Base-by-base conservation (phyloP, 306 rosid genomes). In the Vachellia collinsii region DNA sequence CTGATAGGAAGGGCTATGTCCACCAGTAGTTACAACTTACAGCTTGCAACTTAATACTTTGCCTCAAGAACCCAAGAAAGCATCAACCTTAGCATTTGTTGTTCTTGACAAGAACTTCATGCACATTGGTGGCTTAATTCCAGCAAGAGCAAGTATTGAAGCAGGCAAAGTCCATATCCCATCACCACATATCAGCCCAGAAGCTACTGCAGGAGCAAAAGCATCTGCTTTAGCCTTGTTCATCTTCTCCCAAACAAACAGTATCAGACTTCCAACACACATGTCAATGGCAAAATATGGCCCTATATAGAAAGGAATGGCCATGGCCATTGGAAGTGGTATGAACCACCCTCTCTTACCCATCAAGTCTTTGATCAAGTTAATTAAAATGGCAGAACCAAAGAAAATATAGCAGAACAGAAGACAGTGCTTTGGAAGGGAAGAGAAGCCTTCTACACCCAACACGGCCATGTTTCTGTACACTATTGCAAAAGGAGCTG, bases 261-360 rank as follows among this genome's bases (percentile, higher is more conserved):
- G 72, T 69, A 88, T 70, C 54, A 85, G 2, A 76, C 90, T 88
- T 80, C 90, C 90, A 80, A 88, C 79, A 63, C 85, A 85, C 90
- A 88, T 88, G 77, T 88, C 88, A 77, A 85, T 85, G 78, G 88
- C 90, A 74, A 87, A 87, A 58, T 85, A 82, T 59, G 87, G 79
- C 8, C 90, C 88, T 79, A 87, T 8, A 39, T 87, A 85, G 80
- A 87, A 87, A 44, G 90, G 88, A 59, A 87, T 85, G 20, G 90
- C 90, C 88, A 85, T 87, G 10, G 90, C 88, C 90, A 87, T 85
- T 69, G 90, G 90, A 53, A 87, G 88, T 63, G 90, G 90, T 37
- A 87, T 58, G 48, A 79, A 87, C 77, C 86, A 56, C 46, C 90
- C 90, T 47, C 65, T 80, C 80, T 84, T 87, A 6, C 88, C 90